A percentile compares a stretch with the other conserved stretches of the same genome.
These are phyloP conservation scores for Corynespora cassiicola DNA, from an alignment of 2,329 filamentous ascomycete species.

Conservation along the genomic window DNA sequence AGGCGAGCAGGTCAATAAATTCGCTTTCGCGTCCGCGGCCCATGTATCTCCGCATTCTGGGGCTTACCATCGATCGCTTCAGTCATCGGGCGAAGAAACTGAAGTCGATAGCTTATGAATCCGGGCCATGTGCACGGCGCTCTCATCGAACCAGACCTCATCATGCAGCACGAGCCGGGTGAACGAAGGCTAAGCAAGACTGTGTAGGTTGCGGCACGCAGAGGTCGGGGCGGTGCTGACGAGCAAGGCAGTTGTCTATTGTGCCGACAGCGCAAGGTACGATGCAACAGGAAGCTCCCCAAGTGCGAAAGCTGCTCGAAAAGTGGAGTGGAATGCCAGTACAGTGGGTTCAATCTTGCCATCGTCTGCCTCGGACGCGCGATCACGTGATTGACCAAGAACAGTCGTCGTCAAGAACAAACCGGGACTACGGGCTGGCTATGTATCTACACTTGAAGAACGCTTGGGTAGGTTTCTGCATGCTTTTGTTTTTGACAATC, in stretches of 20 bases:
- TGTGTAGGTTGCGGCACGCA: conserved; percentile 16
- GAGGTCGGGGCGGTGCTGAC: neutral
- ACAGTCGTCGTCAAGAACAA: conserved; percentile 18
- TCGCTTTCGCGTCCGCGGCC: conserved; percentile 8
- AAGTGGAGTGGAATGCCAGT: conserved; percentile 28
- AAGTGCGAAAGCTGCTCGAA: conserved; percentile 27
- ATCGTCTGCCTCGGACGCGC: neutral
- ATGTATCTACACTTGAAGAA: conserved; percentile 46
- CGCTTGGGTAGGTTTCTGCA: conserved; percentile 42
- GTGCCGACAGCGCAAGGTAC: conserved; percentile 31
- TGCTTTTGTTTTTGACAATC: conserved; percentile 12
- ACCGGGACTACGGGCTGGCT: conserved; percentile 53
- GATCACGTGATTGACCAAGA: conserved; percentile 5
- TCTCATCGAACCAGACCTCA: neutral
- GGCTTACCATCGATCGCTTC: neutral
- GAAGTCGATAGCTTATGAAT: conserved; percentile 1
- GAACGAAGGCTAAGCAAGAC: conserved; percentile 20
- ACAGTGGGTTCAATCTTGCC: conserved; percentile 19
- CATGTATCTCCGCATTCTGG: conserved; percentile 7
- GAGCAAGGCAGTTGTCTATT: conserved; percentile 24
- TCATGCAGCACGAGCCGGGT: conserved; percentile 11
- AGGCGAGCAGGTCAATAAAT: conserved; percentile 8
- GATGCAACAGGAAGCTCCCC: conserved; percentile 29
- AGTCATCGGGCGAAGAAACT: neutral
- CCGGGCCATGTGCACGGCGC: conserved; percentile 17